Evolutionary conservation across 2,329 filamentous ascomycete genomes (phyloP), one percentile per base, ranked within the genome.

Genomic region (Beauveria rudraprayagi): DNA sequence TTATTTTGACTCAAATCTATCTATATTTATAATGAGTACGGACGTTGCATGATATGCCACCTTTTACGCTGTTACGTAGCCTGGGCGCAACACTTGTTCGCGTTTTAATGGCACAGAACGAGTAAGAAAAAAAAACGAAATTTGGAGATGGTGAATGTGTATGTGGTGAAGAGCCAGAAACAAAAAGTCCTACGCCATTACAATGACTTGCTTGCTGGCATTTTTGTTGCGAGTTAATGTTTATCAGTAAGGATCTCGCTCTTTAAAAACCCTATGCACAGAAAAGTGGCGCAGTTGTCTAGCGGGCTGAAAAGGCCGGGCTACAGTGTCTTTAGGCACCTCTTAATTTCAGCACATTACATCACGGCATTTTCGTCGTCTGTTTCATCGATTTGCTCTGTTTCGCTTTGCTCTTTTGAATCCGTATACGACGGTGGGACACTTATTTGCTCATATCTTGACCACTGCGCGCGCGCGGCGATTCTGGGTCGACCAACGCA

Each of bases 271-370:
- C 22, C 24, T 41, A 17, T 26, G 44, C 30, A 19, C 7, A 34
- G 55, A 57, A 58, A 58, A 58, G 56, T 58, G 56, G 56, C 56
- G 56, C 56, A 43, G 5, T 17, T 17, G 19, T 46, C 54, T 50
- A 50, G 55, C 34, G 56, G 48, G 56, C 56, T 58, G 56, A 58
- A 24, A 19, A 22, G 55, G 30, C 30, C 14, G 24, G 46, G 46
- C 24, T 41, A 47, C 24, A 14, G 16, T 51, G 46, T 48, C 46
- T 55, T 28, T 41, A 2, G 10, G 7, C 8, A 17, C 16, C 22
- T 30, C 34, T 10, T 22, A 22, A 16, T 26, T 47, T 55, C 30
- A 40, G 16, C n/a, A 37, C 51, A 26, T 52, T 47, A 50, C 51
- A 54, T 54, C 37, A 22, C 34, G 37, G 19, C 22, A 5, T 34